Base-by-base conservation (phyloP, 177 flowering plant genomes). In the Tripterygium wilfordii region DNA sequence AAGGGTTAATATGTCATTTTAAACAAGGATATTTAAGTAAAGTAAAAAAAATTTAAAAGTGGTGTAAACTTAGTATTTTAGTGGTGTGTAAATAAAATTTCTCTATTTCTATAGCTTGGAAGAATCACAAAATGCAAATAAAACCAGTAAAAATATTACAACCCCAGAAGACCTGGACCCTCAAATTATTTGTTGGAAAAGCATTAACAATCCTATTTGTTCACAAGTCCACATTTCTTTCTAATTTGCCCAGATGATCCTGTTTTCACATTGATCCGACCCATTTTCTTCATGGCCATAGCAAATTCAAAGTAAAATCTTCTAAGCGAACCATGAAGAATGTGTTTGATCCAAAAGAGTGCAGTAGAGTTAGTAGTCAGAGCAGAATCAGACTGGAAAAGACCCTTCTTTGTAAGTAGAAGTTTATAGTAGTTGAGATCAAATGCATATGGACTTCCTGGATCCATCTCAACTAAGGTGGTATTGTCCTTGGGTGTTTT, bases 231-330 rank as follows among this genome's bases (percentile, higher is more conserved):
- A 64, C 97, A 90, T 0, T 65, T 52, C 64, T 69, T 82, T 62
- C 96, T 74, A n/a, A 90, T 67, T 61, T 88, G 80, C 16, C 98
- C 95, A 0, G 31, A 26, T 4, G 72, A 36, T 15, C 98, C 96
- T 0, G 91, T 79, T 26, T 47, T 54, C 0, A 82, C 81, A 0
- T 33, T 75, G 23, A 82, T 44, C 31, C 46, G 44, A 8, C 86
- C 83, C 91, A 90, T 77, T 51, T 85, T 90, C 67, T 67, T 82
- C 97, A 90, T 90, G 25, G 97, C 68, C 35, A 4, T 7, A 0
- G 76, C 95, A 42, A 91, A 91, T 29, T 77, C 79, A 0, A 39
- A 36, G 10, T 36, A 71, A 66, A 88, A 88, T 24, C 51, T 42
- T 1, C 42, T 6, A 1, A 55, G 19, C 2, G 70, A 39, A 6